A percentile compares a stretch with the other conserved stretches of the same genome.
Evolutionary conservation across 768 basidiomycete species (phyloP).

Genomic region (Filobasidium wieringae): DNA sequence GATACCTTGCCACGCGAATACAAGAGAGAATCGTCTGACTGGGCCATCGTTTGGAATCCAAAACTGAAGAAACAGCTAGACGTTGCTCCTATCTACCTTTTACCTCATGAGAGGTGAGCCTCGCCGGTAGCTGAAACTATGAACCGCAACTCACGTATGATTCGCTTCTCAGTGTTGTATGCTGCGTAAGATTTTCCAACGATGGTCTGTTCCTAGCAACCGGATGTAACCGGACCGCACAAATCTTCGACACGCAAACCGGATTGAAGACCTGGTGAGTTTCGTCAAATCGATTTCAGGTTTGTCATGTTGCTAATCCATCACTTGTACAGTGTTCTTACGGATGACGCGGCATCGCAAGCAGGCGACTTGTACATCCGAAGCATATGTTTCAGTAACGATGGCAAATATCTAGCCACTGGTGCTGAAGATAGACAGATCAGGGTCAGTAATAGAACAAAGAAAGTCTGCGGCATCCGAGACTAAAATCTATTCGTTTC

Average conservation of each 20-base stretch:
- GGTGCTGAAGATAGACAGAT: constrained; percentile 88
- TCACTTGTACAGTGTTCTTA: constrained; percentile 49
- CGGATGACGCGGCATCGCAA: constrained; percentile 62
- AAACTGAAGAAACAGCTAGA: constrained; percentile 67
- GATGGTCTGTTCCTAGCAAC: constrained; percentile 89
- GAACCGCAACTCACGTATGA: background rate
- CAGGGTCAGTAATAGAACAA: constrained; percentile 54
- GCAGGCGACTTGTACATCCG: constrained; percentile 75
- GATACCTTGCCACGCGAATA: constrained; percentile 39
- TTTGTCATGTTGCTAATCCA: background rate
- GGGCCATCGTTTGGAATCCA: constrained; percentile 80
- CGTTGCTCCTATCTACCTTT: constrained; percentile 66
- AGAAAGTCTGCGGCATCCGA: too few relatives aligned
- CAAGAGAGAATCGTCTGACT: constrained; percentile 65
- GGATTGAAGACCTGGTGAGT: constrained; percentile 71
- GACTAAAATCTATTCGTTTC: background rate
- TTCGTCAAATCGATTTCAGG: background rate
- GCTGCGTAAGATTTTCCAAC: constrained; percentile 86
- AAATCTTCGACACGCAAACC: constrained; percentile 85
- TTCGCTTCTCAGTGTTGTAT: constrained; percentile 52
- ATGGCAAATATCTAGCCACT: constrained; percentile 59
- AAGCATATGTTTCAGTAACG: constrained; percentile 67
- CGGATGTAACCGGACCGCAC: constrained; percentile 89
- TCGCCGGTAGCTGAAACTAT: background rate
- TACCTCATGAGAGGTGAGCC: constrained; percentile 76